phyloP scores from a whole-genome alignment of 2,329 filamentous ascomycete genomes.

The Helminthosporium solani region DNA sequence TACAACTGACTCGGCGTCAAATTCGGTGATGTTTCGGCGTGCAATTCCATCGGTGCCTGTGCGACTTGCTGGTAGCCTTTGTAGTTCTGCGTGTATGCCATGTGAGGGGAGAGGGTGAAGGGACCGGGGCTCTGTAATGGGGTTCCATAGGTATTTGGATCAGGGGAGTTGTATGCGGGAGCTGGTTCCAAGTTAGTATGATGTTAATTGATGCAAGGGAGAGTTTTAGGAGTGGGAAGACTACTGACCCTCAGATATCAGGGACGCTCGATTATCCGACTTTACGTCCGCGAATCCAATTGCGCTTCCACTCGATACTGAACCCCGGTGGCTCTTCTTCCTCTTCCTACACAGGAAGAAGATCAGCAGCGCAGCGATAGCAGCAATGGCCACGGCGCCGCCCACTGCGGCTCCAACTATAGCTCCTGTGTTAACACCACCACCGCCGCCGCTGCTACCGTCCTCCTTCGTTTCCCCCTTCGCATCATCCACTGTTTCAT shows the following conservation, averaged over 20 bases:
- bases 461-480: no score
- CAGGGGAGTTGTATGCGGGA: no score
- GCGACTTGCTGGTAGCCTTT: constrained; percentile 4
- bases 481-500: neutral
- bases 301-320: constrained; percentile 4
- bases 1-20: no score
- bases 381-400: constrained; percentile 21
- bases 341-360: constrained; percentile 25
- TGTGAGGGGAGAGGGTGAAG: constrained; percentile 14
- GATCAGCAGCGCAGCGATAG: constrained; percentile 27
- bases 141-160: constrained; percentile 24
- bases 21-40: neutral
- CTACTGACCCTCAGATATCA: constrained; percentile 17
- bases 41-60: constrained; percentile 24
- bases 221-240: neutral
- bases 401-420: constrained; percentile 33
- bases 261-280: constrained; percentile 7
- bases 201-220: neutral
- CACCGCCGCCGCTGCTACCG: neutral
- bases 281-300: constrained; percentile 8
- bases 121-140: constrained; percentile 15
- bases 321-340: constrained; percentile 13
- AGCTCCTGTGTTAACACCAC: constrained; percentile 13
- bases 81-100: constrained; percentile 16
- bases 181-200: constrained; percentile 17